phyloP scores from a whole-genome alignment of 331 rosid genomes.

The Malus hybrid region DNA sequence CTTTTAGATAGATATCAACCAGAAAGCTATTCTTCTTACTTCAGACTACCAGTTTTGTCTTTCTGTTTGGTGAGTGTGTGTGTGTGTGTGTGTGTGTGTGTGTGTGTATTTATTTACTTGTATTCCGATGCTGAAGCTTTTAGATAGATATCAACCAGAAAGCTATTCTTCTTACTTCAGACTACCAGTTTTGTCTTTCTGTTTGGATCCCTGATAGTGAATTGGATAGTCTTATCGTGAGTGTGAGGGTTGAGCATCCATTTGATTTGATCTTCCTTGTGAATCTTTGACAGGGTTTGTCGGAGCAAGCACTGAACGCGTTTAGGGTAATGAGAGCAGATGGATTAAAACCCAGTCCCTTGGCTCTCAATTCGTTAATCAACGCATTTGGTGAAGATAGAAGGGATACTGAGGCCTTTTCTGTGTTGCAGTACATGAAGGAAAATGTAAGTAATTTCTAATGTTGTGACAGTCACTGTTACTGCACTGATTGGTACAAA shows the following conservation, averaged over 20 bases:
- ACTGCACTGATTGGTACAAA: neutral
- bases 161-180: neutral
- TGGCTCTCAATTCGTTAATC: slow-evolving; percentile 89
- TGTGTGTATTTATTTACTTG: too few species aligned
- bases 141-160: neutral
- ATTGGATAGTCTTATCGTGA: neutral
- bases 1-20: too few species aligned
- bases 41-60: too few species aligned
- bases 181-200: neutral
- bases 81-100: too few species aligned
- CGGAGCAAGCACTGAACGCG: slow-evolving; percentile 85
- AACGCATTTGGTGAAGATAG: slow-evolving; percentile 95
- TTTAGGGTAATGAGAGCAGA: slow-evolving; percentile 81
- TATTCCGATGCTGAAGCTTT: neutral
- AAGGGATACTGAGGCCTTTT: slow-evolving; percentile 92
- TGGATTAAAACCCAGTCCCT: slow-evolving; percentile 77
- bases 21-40: too few species aligned
- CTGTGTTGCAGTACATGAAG: slow-evolving; percentile 88
- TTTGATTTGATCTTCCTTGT: slow-evolving; percentile 21
- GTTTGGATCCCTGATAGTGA: neutral
- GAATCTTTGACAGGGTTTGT: slow-evolving; percentile 66
- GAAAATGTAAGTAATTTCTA: slow-evolving; percentile 47
- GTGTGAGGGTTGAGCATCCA: slow-evolving; percentile 6
- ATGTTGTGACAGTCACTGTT: neutral
- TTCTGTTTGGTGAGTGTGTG: too few species aligned